Evolutionary conservation across 805 yeast species (phyloP).

Genomic region (Lipomyces orientalis): DNA sequence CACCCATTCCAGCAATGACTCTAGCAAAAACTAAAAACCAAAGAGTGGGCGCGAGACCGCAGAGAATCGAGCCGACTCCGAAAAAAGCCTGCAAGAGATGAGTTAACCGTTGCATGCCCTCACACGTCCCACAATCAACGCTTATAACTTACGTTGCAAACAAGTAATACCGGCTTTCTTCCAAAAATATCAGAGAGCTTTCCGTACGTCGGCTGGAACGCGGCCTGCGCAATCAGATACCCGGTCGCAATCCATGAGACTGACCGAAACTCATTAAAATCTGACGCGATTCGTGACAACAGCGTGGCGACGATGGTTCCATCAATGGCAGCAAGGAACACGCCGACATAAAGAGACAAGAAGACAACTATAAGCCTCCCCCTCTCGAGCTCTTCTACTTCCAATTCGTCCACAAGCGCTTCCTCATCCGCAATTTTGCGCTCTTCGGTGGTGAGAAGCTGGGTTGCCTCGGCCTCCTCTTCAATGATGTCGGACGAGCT

Average conservation of each 20-base stretch:
- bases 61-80: slow-evolving; percentile 57
- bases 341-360: slow-evolving; percentile 46
- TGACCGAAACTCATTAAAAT: slow-evolving; percentile 58
- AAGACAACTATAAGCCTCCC: slow-evolving; percentile 22
- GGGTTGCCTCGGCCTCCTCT: slow-evolving; percentile 27
- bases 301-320: slow-evolving; percentile 63
- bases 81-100: slow-evolving; percentile 50
- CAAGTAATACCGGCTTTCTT: slow-evolving; percentile 50
- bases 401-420: slow-evolving; percentile 26
- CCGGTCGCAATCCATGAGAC: slow-evolving; percentile 79
- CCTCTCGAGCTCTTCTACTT: slow-evolving; percentile 18
- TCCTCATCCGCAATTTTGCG: slow-evolving; percentile 6
- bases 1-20: slow-evolving; percentile 84
- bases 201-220: slow-evolving; percentile 79
- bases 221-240: slow-evolving; percentile 69
- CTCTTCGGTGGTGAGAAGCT: slow-evolving; percentile 16
- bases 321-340: slow-evolving; percentile 57
- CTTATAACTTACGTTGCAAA: slow-evolving; percentile 54
- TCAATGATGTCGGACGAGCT: slow-evolving; percentile 13
- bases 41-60: slow-evolving; percentile 55
- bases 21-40: slow-evolving; percentile 48
- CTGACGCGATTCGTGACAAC: slow-evolving; percentile 62
- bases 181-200: slow-evolving; percentile 66
- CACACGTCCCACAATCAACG: slow-evolving; percentile 47
- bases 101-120: not conserved